Evolutionary conservation across 306 rosid genomes (phyloP).

Genomic region (Astragalus membranaceus): DNA sequence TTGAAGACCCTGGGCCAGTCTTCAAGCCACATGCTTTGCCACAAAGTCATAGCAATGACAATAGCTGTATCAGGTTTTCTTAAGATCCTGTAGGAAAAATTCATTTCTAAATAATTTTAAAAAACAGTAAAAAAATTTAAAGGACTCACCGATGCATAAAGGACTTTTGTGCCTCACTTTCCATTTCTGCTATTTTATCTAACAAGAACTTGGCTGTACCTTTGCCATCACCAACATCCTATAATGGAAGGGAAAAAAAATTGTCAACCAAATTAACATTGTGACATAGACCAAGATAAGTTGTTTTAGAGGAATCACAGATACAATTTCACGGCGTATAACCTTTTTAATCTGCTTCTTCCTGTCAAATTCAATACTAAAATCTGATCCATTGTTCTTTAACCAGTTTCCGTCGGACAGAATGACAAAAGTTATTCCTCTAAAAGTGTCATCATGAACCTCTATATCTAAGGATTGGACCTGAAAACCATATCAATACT

Average conservation of each 20-base stretch:
- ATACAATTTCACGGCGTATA: slow-evolving; percentile 23
- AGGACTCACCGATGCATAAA: slow-evolving; percentile 89
- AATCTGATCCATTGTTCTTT: slow-evolving; percentile 83
- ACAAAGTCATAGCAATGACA: not conserved
- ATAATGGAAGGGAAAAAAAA: slow-evolving; percentile 22
- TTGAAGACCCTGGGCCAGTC: not conserved
- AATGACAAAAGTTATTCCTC: slow-evolving; percentile 83
- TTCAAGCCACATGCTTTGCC: not conserved
- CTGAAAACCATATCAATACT: slow-evolving; percentile 39
- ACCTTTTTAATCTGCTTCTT: slow-evolving; percentile 65
- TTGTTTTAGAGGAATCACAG: slow-evolving; percentile 12
- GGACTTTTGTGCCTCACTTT: slow-evolving; percentile 90
- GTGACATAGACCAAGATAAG: slow-evolving; percentile 5
- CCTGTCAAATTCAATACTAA: slow-evolving; percentile 53
- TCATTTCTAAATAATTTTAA: not conserved
- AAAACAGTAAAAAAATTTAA: slow-evolving; percentile 6
- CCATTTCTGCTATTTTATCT: slow-evolving; percentile 68
- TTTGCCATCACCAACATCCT: slow-evolving; percentile 68
- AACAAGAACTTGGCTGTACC: slow-evolving; percentile 79
- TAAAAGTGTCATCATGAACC: slow-evolving; percentile 49
- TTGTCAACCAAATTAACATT: slow-evolving; percentile 23
- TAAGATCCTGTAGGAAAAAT: not conserved
- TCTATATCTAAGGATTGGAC: slow-evolving; percentile 68
- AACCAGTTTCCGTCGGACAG: slow-evolving; percentile 65
- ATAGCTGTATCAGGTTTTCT: not conserved